A percentile compares a stretch with the other conserved stretches of the same genome.
Conservation (phyloP, 164 flowering plant species). For the Saururus chinensis region DNA sequence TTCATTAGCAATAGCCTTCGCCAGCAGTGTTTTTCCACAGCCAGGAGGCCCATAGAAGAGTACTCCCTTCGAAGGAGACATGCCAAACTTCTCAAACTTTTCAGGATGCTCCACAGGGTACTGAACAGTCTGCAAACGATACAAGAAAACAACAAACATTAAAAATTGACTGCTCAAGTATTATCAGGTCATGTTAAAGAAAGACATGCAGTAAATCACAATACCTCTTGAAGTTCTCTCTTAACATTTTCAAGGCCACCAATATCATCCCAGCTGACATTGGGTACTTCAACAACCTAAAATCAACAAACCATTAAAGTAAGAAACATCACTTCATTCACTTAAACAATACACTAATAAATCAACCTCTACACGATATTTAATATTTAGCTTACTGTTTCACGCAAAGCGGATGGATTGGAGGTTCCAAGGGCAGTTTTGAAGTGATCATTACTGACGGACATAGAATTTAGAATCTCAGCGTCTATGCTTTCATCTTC, state of each 20-base stretch:
- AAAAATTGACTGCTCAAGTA: neutral
- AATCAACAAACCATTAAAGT: conserved; percentile 1
- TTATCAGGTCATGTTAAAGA: neutral
- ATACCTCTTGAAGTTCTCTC: conserved; percentile 89
- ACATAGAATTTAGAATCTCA: conserved; percentile 80
- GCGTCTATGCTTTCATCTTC: conserved; percentile 84
- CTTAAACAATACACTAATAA: neutral
- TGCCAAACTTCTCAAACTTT: conserved; percentile 86
- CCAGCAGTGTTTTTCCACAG: conserved; percentile 81
- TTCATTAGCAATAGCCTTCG: conserved; percentile 88
- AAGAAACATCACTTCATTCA: neutral
- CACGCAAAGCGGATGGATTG: conserved; percentile 81
- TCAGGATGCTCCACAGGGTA: conserved; percentile 97
- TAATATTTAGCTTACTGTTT: conserved; percentile 10
- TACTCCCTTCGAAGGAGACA: conserved; percentile 92
- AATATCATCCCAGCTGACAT: conserved; percentile 72
- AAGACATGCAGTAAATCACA: neutral
- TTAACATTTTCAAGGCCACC: conserved; percentile 88
- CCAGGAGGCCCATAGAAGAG: conserved; percentile 92
- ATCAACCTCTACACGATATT: too few species aligned
- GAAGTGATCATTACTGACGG: conserved; percentile 75
- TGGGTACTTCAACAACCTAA: conserved; percentile 88
- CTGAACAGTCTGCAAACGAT: conserved; percentile 54
- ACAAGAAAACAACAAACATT: neutral
- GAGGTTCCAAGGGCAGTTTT: conserved; percentile 78